Percentiles rank a stretch among this genome's conserved stretches.
Conservation (phyloP, 202 grass and related monocot species). For the Digitaria exilis region DNA sequence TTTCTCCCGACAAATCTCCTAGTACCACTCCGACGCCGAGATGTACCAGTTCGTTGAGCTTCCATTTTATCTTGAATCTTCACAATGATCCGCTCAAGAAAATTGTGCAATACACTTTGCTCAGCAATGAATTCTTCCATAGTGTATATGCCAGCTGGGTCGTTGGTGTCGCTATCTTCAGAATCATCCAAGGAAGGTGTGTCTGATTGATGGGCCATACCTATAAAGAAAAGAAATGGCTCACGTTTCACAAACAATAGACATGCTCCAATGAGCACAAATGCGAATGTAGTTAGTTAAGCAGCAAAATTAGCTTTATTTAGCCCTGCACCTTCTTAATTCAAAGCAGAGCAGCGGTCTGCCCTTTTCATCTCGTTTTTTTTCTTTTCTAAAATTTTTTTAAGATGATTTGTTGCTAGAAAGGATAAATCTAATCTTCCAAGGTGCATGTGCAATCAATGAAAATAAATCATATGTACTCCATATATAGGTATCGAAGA, state of each 20-base stretch:
- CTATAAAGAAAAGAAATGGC: constrained; percentile 9
- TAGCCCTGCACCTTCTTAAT: too few species aligned
- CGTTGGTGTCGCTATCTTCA: background rate
- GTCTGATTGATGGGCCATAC: constrained; percentile 37
- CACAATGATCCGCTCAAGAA: constrained; percentile 27
- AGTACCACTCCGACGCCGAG: background rate
- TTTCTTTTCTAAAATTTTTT: too few species aligned
- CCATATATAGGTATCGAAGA: too few species aligned
- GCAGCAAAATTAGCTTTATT: background rate
- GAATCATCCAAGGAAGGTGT: constrained; percentile 37
- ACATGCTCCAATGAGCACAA: background rate
- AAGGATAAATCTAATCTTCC: background rate
- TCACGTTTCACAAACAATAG: background rate
- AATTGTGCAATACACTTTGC: constrained; percentile 41
- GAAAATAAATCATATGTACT: background rate
- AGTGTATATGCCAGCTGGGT: constrained; percentile 39
- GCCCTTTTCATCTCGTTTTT: too few species aligned
- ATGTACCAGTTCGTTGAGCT: constrained; percentile 8
- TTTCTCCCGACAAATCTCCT: constrained; percentile 37
- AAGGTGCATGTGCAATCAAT: background rate
- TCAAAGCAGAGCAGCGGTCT: too few species aligned
- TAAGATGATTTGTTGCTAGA: constrained; percentile 1
- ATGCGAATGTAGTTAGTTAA: background rate
- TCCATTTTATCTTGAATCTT: constrained; percentile 39
- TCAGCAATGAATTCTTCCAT: constrained; percentile 47